These are phyloP conservation scores for Sphagnum tenellum DNA, from an alignment of 225 moss, liverwort and hornwort species.

Conservation along the genomic window DNA sequence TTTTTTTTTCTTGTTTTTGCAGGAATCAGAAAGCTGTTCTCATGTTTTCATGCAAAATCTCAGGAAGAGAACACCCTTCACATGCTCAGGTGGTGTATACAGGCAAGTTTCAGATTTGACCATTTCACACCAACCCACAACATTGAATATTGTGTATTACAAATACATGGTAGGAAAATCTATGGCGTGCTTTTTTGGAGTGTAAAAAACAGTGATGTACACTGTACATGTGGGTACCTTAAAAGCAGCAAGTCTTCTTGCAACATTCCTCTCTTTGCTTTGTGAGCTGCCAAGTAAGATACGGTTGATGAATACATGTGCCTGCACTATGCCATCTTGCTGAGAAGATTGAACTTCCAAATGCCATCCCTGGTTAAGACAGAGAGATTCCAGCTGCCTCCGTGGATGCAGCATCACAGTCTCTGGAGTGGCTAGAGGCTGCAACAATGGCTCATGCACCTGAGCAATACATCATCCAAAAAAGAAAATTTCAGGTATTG, in stretches of 20 bases:
- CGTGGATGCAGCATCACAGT: slow-evolving; percentile 64
- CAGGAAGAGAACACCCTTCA: no score
- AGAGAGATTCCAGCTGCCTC: slow-evolving; percentile 50
- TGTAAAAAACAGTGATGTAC: no score
- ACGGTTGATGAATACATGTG: slow-evolving; percentile 50
- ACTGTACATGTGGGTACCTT: slow-evolving; percentile 20
- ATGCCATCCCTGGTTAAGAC: slow-evolving; percentile 38
- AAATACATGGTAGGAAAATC: no score
- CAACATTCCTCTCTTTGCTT: slow-evolving; percentile 46
- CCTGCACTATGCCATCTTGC: slow-evolving; percentile 30
- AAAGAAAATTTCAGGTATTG: no score
- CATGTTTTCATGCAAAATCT: no score
- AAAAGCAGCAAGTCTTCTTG: slow-evolving; percentile 60
- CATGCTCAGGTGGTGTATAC: no score
- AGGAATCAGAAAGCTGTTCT: no score
- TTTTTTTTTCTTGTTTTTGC: no score
- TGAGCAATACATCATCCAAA: slow-evolving; percentile 5
- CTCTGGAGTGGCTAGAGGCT: slow-evolving; percentile 58
- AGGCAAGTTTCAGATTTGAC: no score
- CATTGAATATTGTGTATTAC: no score
- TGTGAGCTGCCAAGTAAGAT: slow-evolving; percentile 46
- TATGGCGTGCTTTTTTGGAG: no score
- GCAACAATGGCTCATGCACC: slow-evolving; percentile 52
- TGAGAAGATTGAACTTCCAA: slow-evolving; percentile 36
- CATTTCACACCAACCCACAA: no score